Percentiles rank a stretch among this genome's conserved stretches.
These are phyloP conservation scores for Tulasnella sp. DNA, from an alignment of 768 basidiomycete genomes.

Conservation along the genomic window DNA sequence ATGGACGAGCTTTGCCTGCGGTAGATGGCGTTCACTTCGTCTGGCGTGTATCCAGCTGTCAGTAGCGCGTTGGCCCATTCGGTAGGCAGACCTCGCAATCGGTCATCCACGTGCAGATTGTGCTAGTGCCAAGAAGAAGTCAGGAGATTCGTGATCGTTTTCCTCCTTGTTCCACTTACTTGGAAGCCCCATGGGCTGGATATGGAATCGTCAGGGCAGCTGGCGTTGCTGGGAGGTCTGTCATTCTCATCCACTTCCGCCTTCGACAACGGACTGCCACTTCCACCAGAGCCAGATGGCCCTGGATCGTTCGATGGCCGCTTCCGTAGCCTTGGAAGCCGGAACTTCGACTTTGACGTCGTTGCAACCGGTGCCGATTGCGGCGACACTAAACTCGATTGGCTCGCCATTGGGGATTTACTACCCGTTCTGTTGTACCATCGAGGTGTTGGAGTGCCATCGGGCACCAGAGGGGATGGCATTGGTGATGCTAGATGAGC, in stretches of 20 bases:
- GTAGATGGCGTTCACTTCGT: slow-evolving; percentile 16
- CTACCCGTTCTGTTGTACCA: slow-evolving; percentile 4
- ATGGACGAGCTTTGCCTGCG: background rate
- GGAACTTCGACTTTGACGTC: slow-evolving; percentile 10
- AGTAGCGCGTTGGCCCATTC: slow-evolving; percentile 15
- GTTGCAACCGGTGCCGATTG: background rate
- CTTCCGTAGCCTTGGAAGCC: background rate
- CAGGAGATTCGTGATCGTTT: too few relatives aligned
- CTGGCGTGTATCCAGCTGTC: slow-evolving; percentile 12
- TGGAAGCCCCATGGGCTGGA: slow-evolving; percentile 13
- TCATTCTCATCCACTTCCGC: too few relatives aligned
- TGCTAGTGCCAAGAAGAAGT: background rate
- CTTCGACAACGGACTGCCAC: too few relatives aligned
- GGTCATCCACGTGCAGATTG: slow-evolving; percentile 15
- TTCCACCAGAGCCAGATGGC: too few relatives aligned
- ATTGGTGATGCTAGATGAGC: background rate
- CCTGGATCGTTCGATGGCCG: background rate
- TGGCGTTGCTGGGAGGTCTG: background rate
- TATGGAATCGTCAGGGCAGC: background rate
- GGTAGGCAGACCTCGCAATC: slow-evolving; percentile 6
- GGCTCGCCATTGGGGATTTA: background rate
- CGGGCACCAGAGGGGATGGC: background rate
- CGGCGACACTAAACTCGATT: background rate
- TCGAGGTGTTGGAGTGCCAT: background rate
- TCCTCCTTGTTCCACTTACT: background rate